Evolutionary conservation across 176 grass and related monocot genomes (phyloP), one percentile per base, ranked within the genome.

Genomic region (Olyra latifolia): DNA sequence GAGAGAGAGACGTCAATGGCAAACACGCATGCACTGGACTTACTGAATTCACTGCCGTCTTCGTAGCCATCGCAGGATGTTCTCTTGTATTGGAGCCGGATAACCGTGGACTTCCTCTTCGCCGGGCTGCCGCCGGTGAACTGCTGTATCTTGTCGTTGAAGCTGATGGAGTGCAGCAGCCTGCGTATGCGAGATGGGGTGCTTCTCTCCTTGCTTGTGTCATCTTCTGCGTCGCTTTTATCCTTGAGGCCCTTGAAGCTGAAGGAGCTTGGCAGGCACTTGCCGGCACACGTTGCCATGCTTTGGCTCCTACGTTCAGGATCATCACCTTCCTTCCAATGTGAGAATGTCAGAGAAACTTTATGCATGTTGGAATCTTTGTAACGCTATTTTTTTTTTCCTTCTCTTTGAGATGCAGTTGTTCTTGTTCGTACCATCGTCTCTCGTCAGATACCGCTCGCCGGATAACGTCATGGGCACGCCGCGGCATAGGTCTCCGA

Each of bases 51-150:
- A 81, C 78, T 81, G n/a, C 15, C 27, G 29, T 83, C 71, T 52
- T 91, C 84, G 66, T 83, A 89, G 62, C 73, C 78, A 20, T 92
- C 96, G 2, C 81, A 82, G 62, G 92, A 89, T 67, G 87, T 97
- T 71, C 92, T 95, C 79, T 91, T 91, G 79, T 95, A 98, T n/a
- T 90, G 91, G 28, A 98, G 78, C 48, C 79, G 86, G 45, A 98
- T 89, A 25, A 95, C 86, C 29, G 96, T 89, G 32, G 96, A 89
- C 45, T 87, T 98, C 71, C 85, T 93, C 75, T 89, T 98, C 70
- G 86, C 81, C 10, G 90, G 83, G 64, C 88, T 91, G 28, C 74
- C 87, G 41, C 75, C 64, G 19, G 90, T 68, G n/a, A 82, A 25
- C 38, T 85, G 84, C 25, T 92, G 84, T 48, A 90, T 81, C 76